Percentiles rank a stretch among this genome's conserved stretches.
Conservation (phyloP, 495 filamentous ascomycete species). For the Cercophora samala region DNA sequence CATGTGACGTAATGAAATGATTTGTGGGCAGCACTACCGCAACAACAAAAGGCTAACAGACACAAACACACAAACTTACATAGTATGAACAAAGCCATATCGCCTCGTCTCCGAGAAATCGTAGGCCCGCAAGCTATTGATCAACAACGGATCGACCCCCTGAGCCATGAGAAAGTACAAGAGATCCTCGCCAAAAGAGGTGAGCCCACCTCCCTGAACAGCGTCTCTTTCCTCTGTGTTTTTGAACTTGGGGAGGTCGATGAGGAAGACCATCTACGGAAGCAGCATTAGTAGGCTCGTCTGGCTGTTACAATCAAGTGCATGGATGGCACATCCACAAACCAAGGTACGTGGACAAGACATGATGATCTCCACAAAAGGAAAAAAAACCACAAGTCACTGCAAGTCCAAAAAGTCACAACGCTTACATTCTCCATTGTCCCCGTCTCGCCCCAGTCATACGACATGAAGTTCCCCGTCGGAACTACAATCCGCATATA, state of each 20-base stretch:
- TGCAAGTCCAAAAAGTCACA: background rate
- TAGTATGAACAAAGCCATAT: constrained; percentile 78
- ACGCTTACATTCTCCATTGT: constrained; percentile 70
- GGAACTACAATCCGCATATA: constrained; percentile 76
- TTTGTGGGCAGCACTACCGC: too few relatives aligned
- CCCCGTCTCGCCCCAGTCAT: constrained; percentile 82
- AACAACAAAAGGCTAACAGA: background rate
- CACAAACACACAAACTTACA: constrained; percentile 40
- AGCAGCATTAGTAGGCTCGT: background rate
- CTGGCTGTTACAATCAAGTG: background rate
- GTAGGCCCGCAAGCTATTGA: constrained; percentile 60
- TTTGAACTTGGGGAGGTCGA: constrained; percentile 69
- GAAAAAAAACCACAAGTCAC: too few relatives aligned
- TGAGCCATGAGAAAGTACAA: constrained; percentile 66
- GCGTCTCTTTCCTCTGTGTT: constrained; percentile 26
- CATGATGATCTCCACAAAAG: too few relatives aligned
- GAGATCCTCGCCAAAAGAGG: constrained; percentile 67
- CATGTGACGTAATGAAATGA: too few relatives aligned
- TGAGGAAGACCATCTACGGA: constrained; percentile 66
- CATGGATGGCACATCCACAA: too few relatives aligned
- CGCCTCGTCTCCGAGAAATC: constrained; percentile 67
- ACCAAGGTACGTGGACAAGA: too few relatives aligned
- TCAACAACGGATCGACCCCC: constrained; percentile 58
- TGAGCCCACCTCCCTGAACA: constrained; percentile 36
- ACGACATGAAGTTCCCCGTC: constrained; percentile 72